Evolutionary conservation across 192 early-diverging fungal genomes (phyloP), one percentile per base, ranked within the genome.

Genomic region (Lobosporangium transversale): DNA sequence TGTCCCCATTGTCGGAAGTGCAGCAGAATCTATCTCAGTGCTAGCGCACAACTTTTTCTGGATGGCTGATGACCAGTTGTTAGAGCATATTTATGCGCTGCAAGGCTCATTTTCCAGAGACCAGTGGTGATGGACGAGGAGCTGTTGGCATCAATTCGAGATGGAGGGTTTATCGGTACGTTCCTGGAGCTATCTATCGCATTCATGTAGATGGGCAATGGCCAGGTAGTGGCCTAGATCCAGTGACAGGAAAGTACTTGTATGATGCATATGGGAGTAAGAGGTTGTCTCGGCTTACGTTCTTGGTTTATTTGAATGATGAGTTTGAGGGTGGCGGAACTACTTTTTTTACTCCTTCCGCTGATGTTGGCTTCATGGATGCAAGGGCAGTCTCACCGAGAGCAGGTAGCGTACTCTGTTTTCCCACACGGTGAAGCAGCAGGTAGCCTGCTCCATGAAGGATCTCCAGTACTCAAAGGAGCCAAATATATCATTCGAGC

Each of bases 151-250:
- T 91, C 40, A 91, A 91, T 49, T 75, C 87, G 15, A 71, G 89
- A 37, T 91, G 86, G 86, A 56, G 89, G 29, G 76, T 88, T 8
- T 91, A 91, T 54, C 81, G 89, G 15, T 90, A 90, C 65, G 82
- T 80, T 6, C 88, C 88, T 21, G 89, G 89, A 10, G 84, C 87
- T 5, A 79, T 91, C 17, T 91, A 89, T 54, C 81, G 89, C 2
- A 83, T 86, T 11, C 89, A 91, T 66, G 87, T 89, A 23, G 89
- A 91, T 64, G 89, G 89, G 10, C 85, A 86, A 40, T 91, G 89
- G 89, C 89, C 89, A 17, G 81, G 78, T n/a, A 79, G 70, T 63
- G 86, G 83, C 3, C 58, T 89, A 18, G 83, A 83, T 47, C 81
- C 80, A 14, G 52, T 58, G 23, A 79, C 84, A 30, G 85, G 87